Evolutionary conservation across 1,284 basidiomycete genomes (phyloP).

Genomic region (Papiliotrema fonsecae): DNA sequence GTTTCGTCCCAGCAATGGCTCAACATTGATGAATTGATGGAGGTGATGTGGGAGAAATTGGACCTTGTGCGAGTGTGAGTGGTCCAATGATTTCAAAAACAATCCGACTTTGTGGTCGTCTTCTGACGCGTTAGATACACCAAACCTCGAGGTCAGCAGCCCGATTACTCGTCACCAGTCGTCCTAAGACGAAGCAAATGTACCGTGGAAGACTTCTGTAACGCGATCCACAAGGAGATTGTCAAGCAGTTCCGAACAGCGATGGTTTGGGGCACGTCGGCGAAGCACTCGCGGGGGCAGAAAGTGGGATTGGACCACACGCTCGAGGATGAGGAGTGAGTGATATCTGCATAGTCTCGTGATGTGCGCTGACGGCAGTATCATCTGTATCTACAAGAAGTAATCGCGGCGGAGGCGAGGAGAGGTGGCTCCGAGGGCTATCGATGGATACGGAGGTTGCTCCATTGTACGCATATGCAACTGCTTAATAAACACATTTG

Average conservation of each 20-base stretch:
- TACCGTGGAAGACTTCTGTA: constrained; percentile 87
- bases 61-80: constrained; percentile 76
- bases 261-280: constrained; percentile 53
- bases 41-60: constrained; percentile 83
- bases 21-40: constrained; percentile 91
- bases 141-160: constrained; percentile 82
- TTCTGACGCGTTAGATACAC: constrained; percentile 58
- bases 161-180: constrained; percentile 71
- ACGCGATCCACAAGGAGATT: constrained; percentile 51
- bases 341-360: background rate
- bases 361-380: constrained; percentile 18
- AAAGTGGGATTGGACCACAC: constrained; percentile 89
- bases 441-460: background rate
- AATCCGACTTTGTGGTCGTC: too few species aligned
- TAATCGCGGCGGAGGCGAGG: constrained; percentile 7
- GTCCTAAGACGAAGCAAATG: constrained; percentile 60
- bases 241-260: constrained; percentile 45
- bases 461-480: background rate
- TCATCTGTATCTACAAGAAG: constrained; percentile 46
- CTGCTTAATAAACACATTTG: background rate
- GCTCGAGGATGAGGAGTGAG: constrained; percentile 75
- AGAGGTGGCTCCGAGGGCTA: background rate
- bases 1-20: constrained; percentile 80
- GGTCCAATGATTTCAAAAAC: background rate
- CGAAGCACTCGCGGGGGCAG: constrained; percentile 93